Evolutionary conservation across 192 early-diverging fungal species (phyloP).

Genomic region (Rhizophagus clarus): DNA sequence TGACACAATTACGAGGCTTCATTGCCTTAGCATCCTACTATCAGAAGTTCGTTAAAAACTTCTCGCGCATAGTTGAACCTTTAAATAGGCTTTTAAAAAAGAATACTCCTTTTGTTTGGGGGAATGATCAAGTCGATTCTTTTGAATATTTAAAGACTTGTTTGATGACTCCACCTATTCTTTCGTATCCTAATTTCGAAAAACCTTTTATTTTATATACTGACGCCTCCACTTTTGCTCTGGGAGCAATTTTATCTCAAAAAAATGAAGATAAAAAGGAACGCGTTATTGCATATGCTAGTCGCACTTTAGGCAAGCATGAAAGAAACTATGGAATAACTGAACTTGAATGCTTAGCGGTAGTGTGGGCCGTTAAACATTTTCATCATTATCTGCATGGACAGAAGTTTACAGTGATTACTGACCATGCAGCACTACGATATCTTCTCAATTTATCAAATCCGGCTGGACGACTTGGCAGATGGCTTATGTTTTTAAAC

Average conservation of each 20-base stretch:
- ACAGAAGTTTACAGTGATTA: not conserved
- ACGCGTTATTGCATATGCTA: not conserved
- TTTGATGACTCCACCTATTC: not conserved
- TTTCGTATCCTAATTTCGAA: not conserved
- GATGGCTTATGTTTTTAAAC: too few relatives aligned
- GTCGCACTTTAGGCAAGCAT: not conserved
- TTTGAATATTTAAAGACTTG: not conserved
- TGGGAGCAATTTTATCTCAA: not conserved
- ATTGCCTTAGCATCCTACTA: not conserved
- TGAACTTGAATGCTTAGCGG: not conserved
- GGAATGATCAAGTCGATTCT: not conserved
- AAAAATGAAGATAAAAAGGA: not conserved
- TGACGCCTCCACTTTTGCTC: not conserved
- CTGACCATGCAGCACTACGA: not conserved
- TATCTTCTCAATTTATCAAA: too few relatives aligned
- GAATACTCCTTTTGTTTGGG: not conserved
- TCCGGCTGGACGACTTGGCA: too few relatives aligned
- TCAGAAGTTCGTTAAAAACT: not conserved
- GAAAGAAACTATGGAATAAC: not conserved
- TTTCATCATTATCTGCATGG: not conserved
- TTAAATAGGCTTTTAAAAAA: not conserved
- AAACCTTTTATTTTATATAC: not conserved
- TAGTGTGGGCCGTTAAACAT: not conserved
- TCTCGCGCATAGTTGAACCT: not conserved
- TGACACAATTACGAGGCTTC: not conserved